These are phyloP conservation scores for Histomonas meleagridis DNA, from an alignment of 208 protist genomes.

Conservation along the genomic window DNA sequence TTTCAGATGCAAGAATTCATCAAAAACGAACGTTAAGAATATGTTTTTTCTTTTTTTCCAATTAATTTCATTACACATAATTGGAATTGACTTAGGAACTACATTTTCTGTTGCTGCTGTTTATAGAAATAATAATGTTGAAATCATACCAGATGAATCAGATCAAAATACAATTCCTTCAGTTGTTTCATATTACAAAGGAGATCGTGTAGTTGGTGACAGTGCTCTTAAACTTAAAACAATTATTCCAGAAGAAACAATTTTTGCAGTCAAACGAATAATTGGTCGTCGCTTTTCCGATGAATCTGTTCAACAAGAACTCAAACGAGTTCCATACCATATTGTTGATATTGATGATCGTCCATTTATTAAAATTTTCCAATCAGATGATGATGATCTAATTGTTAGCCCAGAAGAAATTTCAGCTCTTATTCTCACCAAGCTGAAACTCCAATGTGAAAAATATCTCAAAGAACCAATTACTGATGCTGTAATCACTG, in stretches of 20 bases:
- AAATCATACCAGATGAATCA: constrained; percentile 62
- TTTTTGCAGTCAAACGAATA: constrained; percentile 76
- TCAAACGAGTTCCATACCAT: constrained; percentile 87
- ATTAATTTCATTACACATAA: constrained; percentile 43
- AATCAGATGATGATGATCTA: neutral
- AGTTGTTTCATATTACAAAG: constrained; percentile 55
- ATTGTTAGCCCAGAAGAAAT: constrained; percentile 23
- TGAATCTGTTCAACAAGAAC: constrained; percentile 71
- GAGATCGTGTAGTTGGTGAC: constrained; percentile 55
- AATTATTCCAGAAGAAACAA: constrained; percentile 69
- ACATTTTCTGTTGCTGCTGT: constrained; percentile 63
- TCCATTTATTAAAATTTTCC: neutral
- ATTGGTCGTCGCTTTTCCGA: constrained; percentile 76
- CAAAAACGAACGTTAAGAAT: neutral
- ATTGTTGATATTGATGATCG: constrained; percentile 56
- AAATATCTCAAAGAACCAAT: constrained; percentile 47
- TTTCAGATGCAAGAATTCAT: too few relatives aligned
- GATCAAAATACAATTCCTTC: constrained; percentile 59
- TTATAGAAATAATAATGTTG: constrained; percentile 47
- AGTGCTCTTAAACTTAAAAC: constrained; percentile 66
- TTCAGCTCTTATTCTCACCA: neutral
- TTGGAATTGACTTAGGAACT: constrained; percentile 67
- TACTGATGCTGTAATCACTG: constrained; percentile 55
- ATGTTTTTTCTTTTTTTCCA: neutral
- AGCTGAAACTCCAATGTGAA: constrained; percentile 39